phyloP scores from a whole-genome alignment of 1,284 basidiomycete species.

The Puccinia triticina region DNA sequence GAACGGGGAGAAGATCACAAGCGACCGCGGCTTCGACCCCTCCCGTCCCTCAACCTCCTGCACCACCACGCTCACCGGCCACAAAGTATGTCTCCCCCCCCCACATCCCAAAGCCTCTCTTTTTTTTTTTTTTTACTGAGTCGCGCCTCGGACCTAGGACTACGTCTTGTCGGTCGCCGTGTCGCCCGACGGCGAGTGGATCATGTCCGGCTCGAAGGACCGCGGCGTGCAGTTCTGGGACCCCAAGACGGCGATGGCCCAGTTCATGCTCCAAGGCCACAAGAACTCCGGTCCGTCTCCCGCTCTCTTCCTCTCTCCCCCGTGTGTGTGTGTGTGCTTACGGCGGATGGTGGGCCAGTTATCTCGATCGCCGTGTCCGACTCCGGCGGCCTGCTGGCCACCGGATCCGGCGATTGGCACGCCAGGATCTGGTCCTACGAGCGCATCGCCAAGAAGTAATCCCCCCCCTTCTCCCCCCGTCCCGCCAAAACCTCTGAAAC shows the following conservation, averaged over 20 bases:
- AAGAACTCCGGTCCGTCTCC: conserved; percentile 73
- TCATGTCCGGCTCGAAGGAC: conserved; percentile 88
- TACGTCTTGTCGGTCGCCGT: conserved; percentile 79
- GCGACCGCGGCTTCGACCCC: conserved; percentile 54
- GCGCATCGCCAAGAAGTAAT: conserved; percentile 25
- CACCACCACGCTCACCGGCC: conserved; percentile 77
- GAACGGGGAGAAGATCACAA: conserved; percentile 55
- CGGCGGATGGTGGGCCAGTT: conserved; percentile 62
- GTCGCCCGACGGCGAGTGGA: conserved; percentile 81
- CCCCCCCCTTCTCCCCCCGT: not conserved
- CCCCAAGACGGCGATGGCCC: conserved; percentile 71
- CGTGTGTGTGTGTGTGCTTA: conserved; percentile 50
- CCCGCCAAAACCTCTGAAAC: no score
- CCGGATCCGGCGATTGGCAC: conserved; percentile 83
- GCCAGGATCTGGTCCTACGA: conserved; percentile 70
- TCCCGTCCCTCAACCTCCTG: conserved; percentile 64
- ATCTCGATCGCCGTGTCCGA: conserved; percentile 82
- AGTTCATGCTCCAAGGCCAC: conserved; percentile 84
- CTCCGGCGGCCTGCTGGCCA: conserved; percentile 74
- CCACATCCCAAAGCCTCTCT: no score
- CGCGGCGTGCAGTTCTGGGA: conserved; percentile 88
- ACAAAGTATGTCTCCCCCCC: conserved; percentile 69
- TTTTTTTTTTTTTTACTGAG: not conserved
- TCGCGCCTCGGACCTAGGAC: conserved; percentile 63
- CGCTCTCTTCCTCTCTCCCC: conserved; percentile 29